A percentile compares a stretch with the other conserved stretches of the same genome.
Evolutionary conservation across 441 rosid species (phyloP).

Genomic region (Erysimum cheiri): DNA sequence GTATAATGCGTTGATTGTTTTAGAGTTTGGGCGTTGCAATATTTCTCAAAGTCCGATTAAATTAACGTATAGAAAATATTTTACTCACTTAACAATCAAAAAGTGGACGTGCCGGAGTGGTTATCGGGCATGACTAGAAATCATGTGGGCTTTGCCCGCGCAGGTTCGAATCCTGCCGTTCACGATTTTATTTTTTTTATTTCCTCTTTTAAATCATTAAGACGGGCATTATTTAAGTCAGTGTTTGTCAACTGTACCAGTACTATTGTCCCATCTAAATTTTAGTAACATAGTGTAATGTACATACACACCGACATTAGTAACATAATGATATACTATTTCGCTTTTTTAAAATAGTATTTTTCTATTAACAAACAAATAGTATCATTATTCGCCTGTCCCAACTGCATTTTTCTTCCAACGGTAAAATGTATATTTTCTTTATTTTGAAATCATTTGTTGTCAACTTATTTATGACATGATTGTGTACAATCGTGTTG

Average conservation of each 20-base stretch:
- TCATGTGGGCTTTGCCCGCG: slow-evolving; percentile 53
- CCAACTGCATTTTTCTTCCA: background rate
- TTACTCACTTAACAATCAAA: fast-evolving
- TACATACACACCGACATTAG: background rate
- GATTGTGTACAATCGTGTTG: background rate
- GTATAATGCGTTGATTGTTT: background rate
- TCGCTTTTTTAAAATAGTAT: too few relatives aligned
- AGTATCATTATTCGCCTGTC: background rate
- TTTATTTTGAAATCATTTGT: background rate
- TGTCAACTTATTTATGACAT: background rate
- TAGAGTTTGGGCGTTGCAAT: background rate
- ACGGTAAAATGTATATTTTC: background rate
- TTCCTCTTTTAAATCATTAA: background rate
- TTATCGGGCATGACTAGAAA: slow-evolving; percentile 43
- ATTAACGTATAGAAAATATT: fast-evolving
- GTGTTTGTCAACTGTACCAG: too few relatives aligned
- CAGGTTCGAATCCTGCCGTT: slow-evolving; percentile 98
- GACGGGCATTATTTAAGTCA: background rate
- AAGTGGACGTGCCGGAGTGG: slow-evolving; percentile 39
- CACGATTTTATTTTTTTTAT: slow-evolving; percentile 55
- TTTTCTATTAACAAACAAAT: too few relatives aligned
- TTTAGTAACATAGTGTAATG: background rate
- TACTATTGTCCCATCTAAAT: background rate
- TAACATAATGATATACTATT: too few relatives aligned
- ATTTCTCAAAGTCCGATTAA: background rate